Percentiles rank a stretch among this genome's conserved stretches.
Evolutionary conservation across 2,329 filamentous ascomycete species (phyloP).

Genomic region (Neocatenulostroma microsporum): DNA sequence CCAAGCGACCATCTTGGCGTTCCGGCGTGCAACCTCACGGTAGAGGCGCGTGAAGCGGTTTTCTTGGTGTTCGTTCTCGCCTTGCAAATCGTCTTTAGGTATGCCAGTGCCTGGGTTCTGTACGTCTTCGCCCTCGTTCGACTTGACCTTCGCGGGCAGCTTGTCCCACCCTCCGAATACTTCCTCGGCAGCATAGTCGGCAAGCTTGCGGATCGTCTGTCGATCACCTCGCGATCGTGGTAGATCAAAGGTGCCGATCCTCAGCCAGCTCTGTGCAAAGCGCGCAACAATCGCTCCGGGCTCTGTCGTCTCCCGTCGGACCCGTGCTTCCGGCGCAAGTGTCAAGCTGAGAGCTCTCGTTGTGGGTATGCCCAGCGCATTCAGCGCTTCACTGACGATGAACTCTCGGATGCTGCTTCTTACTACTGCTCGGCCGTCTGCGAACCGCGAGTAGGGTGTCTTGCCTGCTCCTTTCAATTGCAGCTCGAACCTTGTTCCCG

Average conservation of each 20-base stretch:
- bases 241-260: slow-evolving; percentile 95
- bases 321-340: slow-evolving; percentile 62
- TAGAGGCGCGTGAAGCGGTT: slow-evolving; percentile 86
- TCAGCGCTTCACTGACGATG: slow-evolving; percentile 78
- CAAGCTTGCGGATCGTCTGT: slow-evolving; percentile 61
- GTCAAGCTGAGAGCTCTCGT: slow-evolving; percentile 81
- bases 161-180: slow-evolving; percentile 82
- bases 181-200: slow-evolving; percentile 78
- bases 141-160: slow-evolving; percentile 54
- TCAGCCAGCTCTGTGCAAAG: slow-evolving; percentile 85
- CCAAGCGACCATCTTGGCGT: slow-evolving; percentile 77
- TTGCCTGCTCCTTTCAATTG: slow-evolving; percentile 90
- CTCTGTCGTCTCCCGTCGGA: slow-evolving; percentile 71
- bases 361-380: slow-evolving; percentile 76
- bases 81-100: slow-evolving; percentile 53
- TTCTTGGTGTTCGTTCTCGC: slow-evolving; percentile 59
- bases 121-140: slow-evolving; percentile 43
- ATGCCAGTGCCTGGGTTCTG: slow-evolving; percentile 32
- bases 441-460: slow-evolving; percentile 93
- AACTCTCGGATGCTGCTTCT: slow-evolving; percentile 92
- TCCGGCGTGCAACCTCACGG: slow-evolving; percentile 75
- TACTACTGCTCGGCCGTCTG: slow-evolving; percentile 89
- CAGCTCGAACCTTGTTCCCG: slow-evolving; percentile 71
- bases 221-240: slow-evolving; percentile 73
- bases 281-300: slow-evolving; percentile 87